Evolutionary conservation across 495 filamentous ascomycete species (phyloP), one percentile per base, ranked within the genome.

Genomic region (Margaritispora aquatica): DNA sequence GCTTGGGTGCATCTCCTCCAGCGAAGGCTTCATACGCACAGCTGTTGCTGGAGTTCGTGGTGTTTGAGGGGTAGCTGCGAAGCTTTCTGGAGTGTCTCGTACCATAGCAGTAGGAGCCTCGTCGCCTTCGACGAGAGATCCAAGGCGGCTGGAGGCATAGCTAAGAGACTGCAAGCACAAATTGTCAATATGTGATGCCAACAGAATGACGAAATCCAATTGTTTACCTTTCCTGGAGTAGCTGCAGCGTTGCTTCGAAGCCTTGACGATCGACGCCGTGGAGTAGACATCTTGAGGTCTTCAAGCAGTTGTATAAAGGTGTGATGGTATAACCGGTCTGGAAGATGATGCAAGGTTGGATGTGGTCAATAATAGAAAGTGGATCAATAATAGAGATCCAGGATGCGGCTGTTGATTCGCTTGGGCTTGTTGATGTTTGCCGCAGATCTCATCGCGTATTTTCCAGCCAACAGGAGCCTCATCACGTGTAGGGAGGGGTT

Each of bases 1-100:
- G 78, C 83, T 88, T 38, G 88, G 88, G 66, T 92, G 88, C 87
- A 90, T 90, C 66, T 90, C 87, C 31, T 83, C 79, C 54, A 75
- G 75, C 47, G 84, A 71, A 3, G 86, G 83, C 66, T 83, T 82
- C 15, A 61, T 47, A 34, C 62, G 58, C 38, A 58, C 56, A 26
- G 59, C 65, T 0, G 64, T 66, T 11, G 54, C 51, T 1, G 66
- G 66, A 38, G 66, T 69, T 53, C 54, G 55, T 23, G 66, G 66
- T 46, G 58, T 54, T 2, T 53, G 22, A 22, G 64, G 64, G 21
- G 64, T 61, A 17, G 59, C 63, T 17, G 53, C 56, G 19, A 63
- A 29, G 57, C 22, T 57, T 68, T n/a, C n/a, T 54, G 31, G 62
- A 60, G 23, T 59, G 57, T 11, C 54, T 54, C 52, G 58, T 13